phyloP scores from a whole-genome alignment of 2,329 filamentous ascomycete species.

The Botrytis squamosa region DNA sequence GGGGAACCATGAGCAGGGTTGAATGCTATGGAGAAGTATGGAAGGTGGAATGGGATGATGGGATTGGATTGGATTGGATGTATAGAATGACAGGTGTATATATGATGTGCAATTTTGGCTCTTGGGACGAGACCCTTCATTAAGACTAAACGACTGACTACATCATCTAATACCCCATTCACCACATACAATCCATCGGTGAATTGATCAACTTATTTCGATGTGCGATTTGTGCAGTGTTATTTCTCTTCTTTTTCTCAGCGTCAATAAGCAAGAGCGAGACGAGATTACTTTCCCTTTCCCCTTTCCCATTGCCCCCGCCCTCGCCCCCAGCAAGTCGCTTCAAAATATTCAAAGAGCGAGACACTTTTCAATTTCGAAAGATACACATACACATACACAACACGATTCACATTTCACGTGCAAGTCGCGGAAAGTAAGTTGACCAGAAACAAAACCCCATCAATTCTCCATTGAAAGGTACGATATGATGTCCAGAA shows the following conservation, averaged over 20 bases:
- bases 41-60: no score
- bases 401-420: not conserved
- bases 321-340: not conserved
- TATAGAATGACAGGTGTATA: not conserved
- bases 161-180: not conserved
- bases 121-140: not conserved
- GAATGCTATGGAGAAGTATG: not conserved
- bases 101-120: not conserved
- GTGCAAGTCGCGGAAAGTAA: not conserved
- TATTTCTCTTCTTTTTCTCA: no score
- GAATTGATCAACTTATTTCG: no score
- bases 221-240: no score
- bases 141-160: not conserved
- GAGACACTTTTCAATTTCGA: no score
- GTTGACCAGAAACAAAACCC: not conserved
- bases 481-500: not conserved
- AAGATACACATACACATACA: not conserved
- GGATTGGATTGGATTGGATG: not conserved
- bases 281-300: not conserved
- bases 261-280: not conserved
- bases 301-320: not conserved
- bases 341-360: not conserved
- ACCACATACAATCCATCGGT: not conserved
- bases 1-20: slow-evolving; percentile 26
- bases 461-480: not conserved